Base-by-base conservation (phyloP, 1,139 yeast genomes). In the Scheffersomyces insectosa region DNA sequence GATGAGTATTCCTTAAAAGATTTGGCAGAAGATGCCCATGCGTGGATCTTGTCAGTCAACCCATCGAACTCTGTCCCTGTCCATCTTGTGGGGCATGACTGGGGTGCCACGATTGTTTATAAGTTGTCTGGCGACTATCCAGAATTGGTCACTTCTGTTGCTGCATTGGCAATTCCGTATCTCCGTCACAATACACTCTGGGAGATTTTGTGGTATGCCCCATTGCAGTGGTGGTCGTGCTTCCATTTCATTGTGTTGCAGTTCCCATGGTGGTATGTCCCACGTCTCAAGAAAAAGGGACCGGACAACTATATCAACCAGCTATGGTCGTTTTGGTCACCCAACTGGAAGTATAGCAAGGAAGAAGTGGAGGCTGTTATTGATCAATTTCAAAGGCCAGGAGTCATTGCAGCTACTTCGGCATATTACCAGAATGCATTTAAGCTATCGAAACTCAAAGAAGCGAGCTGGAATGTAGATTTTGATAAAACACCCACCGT, bases 201-300 rank as follows among this genome's bases (percentile, higher is more conserved):
- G 65, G 68, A 66, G 11, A 40, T 62, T 5, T 39, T 64, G 15
- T 60, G 62, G 61, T 51, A 62, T 40, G 60, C 59, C 7, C 77
- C 77, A 2, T 54, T 52, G 40, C 79, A 73, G 51, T 27, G 68
- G 3, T 73, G 65, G 54, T 50, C 54, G 32, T 69, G 72, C 39
- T 56, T 68, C 34, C 73, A 73, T 50, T 64, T 73, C 57, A 40
- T 71, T n/a, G 68, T 74, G 2, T 72, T 73, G 78, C 77, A 72
- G 44, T 42, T 51, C 31, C 45, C 59, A 9, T 44, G 37, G 14
- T 43, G 66, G n/a, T 72, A 72, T 51, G 42, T 49, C 9, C 41
- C 47, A 12, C 51, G 57, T 14, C 55, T 66, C 36, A 41, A 45
- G 5, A 51, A 55, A 41, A 47, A 57, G 12, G 49, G 47, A 4